Evolutionary conservation across 2,329 filamentous ascomycete species (phyloP).

Genomic region (Sarocladium kiliense): DNA sequence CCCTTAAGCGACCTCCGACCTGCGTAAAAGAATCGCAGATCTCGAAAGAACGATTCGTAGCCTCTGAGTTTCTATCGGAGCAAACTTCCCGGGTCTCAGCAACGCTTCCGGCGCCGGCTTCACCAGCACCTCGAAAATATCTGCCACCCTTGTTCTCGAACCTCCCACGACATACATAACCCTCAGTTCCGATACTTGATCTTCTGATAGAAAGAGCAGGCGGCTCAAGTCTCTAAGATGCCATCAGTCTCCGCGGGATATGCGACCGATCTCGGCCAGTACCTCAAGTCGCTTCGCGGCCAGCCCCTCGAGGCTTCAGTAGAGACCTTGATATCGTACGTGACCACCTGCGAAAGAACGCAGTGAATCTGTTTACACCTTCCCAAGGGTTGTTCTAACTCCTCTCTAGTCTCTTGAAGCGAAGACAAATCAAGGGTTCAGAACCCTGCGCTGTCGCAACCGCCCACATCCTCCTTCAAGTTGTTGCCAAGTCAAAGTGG

Average conservation of each 20-base stretch:
- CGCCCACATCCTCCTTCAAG: slow-evolving; percentile 78
- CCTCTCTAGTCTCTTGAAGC: slow-evolving; percentile 68
- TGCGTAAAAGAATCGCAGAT: slow-evolving; percentile 1
- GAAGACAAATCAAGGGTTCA: slow-evolving; percentile 82
- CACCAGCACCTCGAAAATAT: neutral
- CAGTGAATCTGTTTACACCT: neutral
- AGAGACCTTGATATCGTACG: slow-evolving; percentile 77
- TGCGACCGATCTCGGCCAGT: slow-evolving; percentile 71
- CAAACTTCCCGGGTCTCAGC: neutral
- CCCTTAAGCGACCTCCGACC: neutral
- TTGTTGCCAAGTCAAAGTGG: slow-evolving; percentile 78
- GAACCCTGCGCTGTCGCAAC: slow-evolving; percentile 89
- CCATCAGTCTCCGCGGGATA: slow-evolving; percentile 29
- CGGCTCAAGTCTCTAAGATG: slow-evolving; percentile 21
- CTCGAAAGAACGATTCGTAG: neutral
- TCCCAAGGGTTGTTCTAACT: neutral
- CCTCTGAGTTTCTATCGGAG: neutral
- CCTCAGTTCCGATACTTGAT: slow-evolving; percentile 9
- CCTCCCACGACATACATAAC: neutral
- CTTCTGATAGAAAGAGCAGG: slow-evolving; percentile 8
- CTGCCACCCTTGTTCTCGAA: neutral
- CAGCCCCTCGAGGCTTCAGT: slow-evolving; percentile 75
- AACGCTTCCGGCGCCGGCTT: slow-evolving; percentile 7
- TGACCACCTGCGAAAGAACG: slow-evolving; percentile 12
- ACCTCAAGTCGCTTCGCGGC: slow-evolving; percentile 72